Evolutionary conservation across 768 basidiomycete genomes (phyloP).

Genomic region (Lactifluus piperatus): DNA sequence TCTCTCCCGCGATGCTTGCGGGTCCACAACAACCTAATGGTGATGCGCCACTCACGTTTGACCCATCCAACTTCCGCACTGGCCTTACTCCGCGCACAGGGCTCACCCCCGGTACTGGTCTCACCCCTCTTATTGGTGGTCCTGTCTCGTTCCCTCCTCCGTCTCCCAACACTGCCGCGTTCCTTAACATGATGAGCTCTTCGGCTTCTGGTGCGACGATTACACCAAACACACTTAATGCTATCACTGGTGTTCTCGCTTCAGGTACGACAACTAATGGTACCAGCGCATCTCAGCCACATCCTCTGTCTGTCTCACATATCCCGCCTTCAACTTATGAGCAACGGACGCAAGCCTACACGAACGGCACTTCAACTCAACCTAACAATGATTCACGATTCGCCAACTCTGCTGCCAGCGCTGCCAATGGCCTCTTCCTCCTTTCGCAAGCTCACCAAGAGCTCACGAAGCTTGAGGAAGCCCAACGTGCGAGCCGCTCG

Average conservation of each 20-base stretch:
- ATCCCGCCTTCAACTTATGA: constrained; percentile 20
- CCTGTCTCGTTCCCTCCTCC: constrained; percentile 73
- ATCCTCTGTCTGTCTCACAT: constrained; percentile 31
- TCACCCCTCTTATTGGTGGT: constrained; percentile 73
- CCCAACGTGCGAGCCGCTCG: constrained; percentile 47
- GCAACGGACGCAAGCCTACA: constrained; percentile 18
- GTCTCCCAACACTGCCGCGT: constrained; percentile 84
- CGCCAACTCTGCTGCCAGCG: constrained; percentile 39
- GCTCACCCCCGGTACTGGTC: constrained; percentile 76
- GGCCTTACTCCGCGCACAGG: constrained; percentile 84
- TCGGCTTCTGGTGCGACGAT: constrained; percentile 37
- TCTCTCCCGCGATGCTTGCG: constrained; percentile 93
- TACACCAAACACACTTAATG: constrained; percentile 63
- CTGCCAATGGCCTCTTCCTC: constrained; percentile 89
- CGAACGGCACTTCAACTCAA: constrained; percentile 10
- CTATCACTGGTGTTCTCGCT: constrained; percentile 69
- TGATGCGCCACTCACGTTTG: constrained; percentile 44
- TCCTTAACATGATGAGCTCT: constrained; percentile 80
- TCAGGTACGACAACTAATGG: constrained; percentile 44
- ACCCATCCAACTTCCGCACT: constrained; percentile 67
- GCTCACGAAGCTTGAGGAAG: constrained; percentile 90
- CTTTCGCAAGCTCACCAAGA: constrained; percentile 95
- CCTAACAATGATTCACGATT: constrained; percentile 22
- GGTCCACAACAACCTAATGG: constrained; percentile 55
- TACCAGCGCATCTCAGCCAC: constrained; percentile 47